phyloP scores from a whole-genome alignment of 2,329 filamentous ascomycete genomes.

The Colletotrichum phormii region DNA sequence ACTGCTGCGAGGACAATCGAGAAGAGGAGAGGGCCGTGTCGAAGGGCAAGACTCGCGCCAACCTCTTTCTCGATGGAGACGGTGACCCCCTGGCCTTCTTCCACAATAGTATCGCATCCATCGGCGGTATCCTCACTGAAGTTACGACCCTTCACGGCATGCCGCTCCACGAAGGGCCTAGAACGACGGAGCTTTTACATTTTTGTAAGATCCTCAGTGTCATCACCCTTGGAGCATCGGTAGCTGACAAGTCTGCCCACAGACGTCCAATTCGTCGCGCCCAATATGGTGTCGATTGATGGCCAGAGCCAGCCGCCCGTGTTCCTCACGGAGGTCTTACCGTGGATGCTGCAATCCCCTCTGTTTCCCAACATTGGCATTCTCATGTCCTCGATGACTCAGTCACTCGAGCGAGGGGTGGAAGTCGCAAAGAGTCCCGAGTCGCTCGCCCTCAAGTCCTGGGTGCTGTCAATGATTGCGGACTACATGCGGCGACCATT shows the following conservation, averaged over 20 bases:
- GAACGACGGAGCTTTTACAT: slow-evolving; percentile 42
- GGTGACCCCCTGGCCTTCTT: slow-evolving; percentile 39
- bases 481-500: slow-evolving; percentile 39
- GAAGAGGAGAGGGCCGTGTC: neutral
- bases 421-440: slow-evolving; percentile 41
- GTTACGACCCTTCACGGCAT: slow-evolving; percentile 52
- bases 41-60: neutral
- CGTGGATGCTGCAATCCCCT: slow-evolving; percentile 47
- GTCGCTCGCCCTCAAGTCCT: slow-evolving; percentile 41
- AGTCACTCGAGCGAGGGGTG: slow-evolving; percentile 39
- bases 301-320: slow-evolving; percentile 40
- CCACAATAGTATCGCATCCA: slow-evolving; percentile 32
- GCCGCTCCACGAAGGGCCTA: slow-evolving; percentile 39
- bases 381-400: slow-evolving; percentile 45
- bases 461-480: slow-evolving; percentile 44
- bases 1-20: neutral
- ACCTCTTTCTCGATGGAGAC: slow-evolving; percentile 38
- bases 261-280: slow-evolving; percentile 44
- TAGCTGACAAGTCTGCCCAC: neutral
- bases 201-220: slow-evolving; percentile 40
- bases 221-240: neutral
- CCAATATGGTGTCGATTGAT: slow-evolving; percentile 46
- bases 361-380: slow-evolving; percentile 44
- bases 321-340: slow-evolving; percentile 42
- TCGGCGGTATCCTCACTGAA: slow-evolving; percentile 40